phyloP scores from a whole-genome alignment of 2,329 filamentous ascomycete genomes.

The Parafenestella ontariensis region DNA sequence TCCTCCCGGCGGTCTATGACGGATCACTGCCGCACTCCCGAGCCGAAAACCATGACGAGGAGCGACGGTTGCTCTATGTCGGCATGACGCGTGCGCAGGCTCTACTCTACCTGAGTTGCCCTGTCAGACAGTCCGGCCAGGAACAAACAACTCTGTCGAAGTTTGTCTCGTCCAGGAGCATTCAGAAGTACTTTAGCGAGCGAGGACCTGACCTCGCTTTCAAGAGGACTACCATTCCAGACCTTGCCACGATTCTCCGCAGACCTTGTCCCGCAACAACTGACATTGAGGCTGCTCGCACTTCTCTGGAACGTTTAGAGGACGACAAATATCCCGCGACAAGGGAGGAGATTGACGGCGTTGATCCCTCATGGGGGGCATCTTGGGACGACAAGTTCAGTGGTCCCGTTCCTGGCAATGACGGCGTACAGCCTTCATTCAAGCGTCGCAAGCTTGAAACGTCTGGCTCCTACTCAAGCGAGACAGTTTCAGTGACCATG shows the following conservation, averaged over 20 bases:
- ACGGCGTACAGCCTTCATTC: slow-evolving; percentile 12
- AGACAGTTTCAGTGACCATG: slow-evolving; percentile 38
- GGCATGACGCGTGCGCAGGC: slow-evolving; percentile 94
- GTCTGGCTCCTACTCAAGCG: slow-evolving; percentile 8
- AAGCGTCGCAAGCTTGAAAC: slow-evolving; percentile 41
- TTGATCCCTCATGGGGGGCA: slow-evolving; percentile 28
- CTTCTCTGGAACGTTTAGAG: slow-evolving; percentile 37
- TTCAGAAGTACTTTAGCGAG: slow-evolving; percentile 61
- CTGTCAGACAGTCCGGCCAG: slow-evolving; percentile 68
- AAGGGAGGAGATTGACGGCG: slow-evolving; percentile 44
- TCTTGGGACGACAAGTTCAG: slow-evolving; percentile 17
- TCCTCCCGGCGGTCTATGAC: slow-evolving; percentile 87
- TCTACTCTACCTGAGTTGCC: slow-evolving; percentile 84
- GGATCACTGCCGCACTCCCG: slow-evolving; percentile 90
- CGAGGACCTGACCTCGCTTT: slow-evolving; percentile 71
- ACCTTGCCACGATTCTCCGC: slow-evolving; percentile 74
- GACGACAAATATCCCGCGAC: slow-evolving; percentile 47
- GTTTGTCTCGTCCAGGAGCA: slow-evolving; percentile 69
- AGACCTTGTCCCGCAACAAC: slow-evolving; percentile 64
- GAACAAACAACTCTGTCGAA: slow-evolving; percentile 72
- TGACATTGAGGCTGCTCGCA: slow-evolving; percentile 31
- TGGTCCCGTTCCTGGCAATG: slow-evolving; percentile 1
- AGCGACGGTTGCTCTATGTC: slow-evolving; percentile 88
- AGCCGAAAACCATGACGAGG: slow-evolving; percentile 85
- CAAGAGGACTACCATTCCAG: slow-evolving; percentile 65